phyloP scores from a whole-genome alignment of 192 early-diverging fungal genomes.

The Coemansia sp. region DNA sequence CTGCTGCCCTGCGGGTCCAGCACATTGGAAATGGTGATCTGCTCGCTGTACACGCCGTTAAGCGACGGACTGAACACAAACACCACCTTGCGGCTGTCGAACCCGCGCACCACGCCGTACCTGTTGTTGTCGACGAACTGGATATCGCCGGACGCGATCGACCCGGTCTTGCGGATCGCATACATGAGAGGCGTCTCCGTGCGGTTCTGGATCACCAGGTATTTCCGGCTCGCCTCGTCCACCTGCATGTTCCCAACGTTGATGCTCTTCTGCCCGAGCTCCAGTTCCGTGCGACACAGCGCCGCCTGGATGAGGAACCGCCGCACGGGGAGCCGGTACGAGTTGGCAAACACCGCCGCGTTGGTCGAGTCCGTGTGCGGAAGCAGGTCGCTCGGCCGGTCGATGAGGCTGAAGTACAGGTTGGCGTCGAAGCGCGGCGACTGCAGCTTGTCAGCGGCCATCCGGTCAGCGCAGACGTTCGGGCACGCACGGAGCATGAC shows the following conservation, averaged over 20 bases:
- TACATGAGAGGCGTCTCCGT: constrained; percentile 89
- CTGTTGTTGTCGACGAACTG: constrained; percentile 68
- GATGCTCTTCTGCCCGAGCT: constrained; percentile 94
- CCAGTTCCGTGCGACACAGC: constrained; percentile 83
- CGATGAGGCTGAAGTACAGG: constrained; percentile 78
- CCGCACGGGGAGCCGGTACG: constrained; percentile 68
- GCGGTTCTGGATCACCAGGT: constrained; percentile 88
- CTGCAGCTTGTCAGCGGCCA: constrained; percentile 5
- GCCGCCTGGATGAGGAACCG: constrained; percentile 88
- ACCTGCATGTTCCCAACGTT: constrained; percentile 93
- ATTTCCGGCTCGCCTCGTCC: constrained; percentile 74
- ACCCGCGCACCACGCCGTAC: constrained; percentile 86
- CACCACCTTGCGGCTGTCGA: constrained; percentile 87
- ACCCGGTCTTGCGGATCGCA: constrained; percentile 90
- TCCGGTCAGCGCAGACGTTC: background rate
- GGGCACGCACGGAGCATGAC: constrained; percentile 68
- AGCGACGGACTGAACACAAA: constrained; percentile 92
- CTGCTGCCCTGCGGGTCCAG: constrained; percentile 82
- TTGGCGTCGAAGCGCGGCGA: constrained; percentile 56
- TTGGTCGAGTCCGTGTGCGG: constrained; percentile 64
- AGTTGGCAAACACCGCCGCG: constrained; percentile 25
- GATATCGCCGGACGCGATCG: constrained; percentile 90
- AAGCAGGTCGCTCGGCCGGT: constrained; percentile 88
- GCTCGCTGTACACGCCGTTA: constrained; percentile 84
- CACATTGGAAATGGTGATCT: constrained; percentile 84